Percentiles rank a stretch among this genome's conserved stretches.
These are phyloP conservation scores for Aspergillus sclerotiicarbonarius DNA, from an alignment of 495 filamentous ascomycete species.

Conservation along the genomic window DNA sequence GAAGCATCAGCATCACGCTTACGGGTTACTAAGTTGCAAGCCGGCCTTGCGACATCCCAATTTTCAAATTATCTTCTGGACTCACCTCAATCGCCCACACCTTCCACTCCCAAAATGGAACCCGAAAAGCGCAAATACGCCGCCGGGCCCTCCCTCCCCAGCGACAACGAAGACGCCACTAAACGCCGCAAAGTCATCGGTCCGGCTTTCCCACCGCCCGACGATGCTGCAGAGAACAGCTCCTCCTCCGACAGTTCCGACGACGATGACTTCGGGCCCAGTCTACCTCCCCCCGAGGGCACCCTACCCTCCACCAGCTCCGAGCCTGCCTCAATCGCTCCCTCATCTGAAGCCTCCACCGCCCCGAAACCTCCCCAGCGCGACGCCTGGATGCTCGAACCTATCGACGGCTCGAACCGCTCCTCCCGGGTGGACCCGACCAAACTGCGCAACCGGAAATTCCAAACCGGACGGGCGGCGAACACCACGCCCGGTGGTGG, in stretches of 20 bases:
- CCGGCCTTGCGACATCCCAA: neutral
- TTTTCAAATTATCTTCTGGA: neutral
- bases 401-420: slow-evolving; percentile 64
- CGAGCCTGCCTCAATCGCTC: slow-evolving; percentile 19
- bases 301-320: slow-evolving; percentile 17
- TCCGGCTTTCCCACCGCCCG: slow-evolving; percentile 29
- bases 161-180: neutral
- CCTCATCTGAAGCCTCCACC: slow-evolving; percentile 15
- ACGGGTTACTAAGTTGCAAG: neutral
- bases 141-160: slow-evolving; percentile 21
- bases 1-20: neutral
- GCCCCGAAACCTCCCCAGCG: slow-evolving; percentile 48
- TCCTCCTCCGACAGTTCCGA: slow-evolving; percentile 39
- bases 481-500: slow-evolving; percentile 36
- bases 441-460: slow-evolving; percentile 77
- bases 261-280: slow-evolving; percentile 78
- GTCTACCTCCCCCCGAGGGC: slow-evolving; percentile 59
- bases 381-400: slow-evolving; percentile 94
- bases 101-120: neutral
- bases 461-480: slow-evolving; percentile 69
- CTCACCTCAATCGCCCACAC: neutral
- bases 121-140: slow-evolving; percentile 5
- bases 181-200: slow-evolving; percentile 36
- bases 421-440: slow-evolving; percentile 77
- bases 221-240: slow-evolving; percentile 23